A percentile compares a stretch with the other conserved stretches of the same genome.
phyloP scores from a whole-genome alignment of 257 asterid species.

The Dorcoceras hygrometricum region DNA sequence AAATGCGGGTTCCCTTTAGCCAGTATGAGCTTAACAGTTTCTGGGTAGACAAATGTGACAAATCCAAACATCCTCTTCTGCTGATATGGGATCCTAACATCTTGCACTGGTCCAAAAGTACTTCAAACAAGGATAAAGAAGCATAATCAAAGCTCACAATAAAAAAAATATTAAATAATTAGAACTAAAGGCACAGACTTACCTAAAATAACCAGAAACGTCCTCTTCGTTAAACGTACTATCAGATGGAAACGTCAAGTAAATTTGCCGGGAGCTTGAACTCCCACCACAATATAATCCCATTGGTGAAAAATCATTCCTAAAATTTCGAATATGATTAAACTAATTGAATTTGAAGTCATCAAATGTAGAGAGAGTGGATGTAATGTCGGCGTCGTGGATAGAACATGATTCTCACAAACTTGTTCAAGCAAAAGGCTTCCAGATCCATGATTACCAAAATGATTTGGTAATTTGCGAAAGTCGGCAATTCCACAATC shows the following conservation, averaged over 20 bases:
- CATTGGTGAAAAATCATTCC: slow-evolving; percentile 46
- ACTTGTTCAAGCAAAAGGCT: slow-evolving; percentile 7
- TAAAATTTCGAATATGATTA: slow-evolving; percentile 44
- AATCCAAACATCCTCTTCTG: slow-evolving; percentile 94
- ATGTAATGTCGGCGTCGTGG: slow-evolving; percentile 31
- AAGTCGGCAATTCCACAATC: neutral
- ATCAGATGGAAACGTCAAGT: slow-evolving; percentile 88
- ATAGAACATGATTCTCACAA: slow-evolving; percentile 6
- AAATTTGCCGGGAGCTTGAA: slow-evolving; percentile 71
- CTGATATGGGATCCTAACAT: slow-evolving; percentile 92
- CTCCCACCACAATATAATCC: slow-evolving; percentile 42
- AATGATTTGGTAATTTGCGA: neutral
- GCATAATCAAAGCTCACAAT: slow-evolving; percentile 10
- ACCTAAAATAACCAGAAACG: slow-evolving; percentile 82
- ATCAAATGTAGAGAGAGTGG: slow-evolving; percentile 34
- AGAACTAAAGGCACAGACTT: neutral
- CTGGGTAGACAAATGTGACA: slow-evolving; percentile 74
- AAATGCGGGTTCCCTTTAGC: slow-evolving; percentile 95
- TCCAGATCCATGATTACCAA: slow-evolving; percentile 1
- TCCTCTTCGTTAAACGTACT: slow-evolving; percentile 88
- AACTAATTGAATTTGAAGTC: slow-evolving; percentile 32
- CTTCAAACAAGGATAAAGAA: slow-evolving; percentile 33
- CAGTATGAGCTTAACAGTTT: slow-evolving; percentile 76
- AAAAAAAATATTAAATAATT: neutral
- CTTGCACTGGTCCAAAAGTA: slow-evolving; percentile 86